Evolutionary conservation across 2,329 filamentous ascomycete species (phyloP).

Genomic region (Cercospora zeae-maydis): DNA sequence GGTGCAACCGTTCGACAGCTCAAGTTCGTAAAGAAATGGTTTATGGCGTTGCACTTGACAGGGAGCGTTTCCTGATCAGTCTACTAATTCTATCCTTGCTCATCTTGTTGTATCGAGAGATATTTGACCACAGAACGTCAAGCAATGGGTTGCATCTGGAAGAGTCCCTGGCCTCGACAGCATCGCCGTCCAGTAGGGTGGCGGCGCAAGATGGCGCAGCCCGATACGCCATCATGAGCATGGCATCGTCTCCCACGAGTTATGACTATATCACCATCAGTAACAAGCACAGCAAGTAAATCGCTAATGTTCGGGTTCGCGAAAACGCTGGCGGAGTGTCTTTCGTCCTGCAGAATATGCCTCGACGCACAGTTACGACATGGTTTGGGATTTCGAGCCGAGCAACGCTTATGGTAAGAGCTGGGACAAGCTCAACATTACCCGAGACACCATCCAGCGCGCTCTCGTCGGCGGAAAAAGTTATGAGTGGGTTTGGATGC

Average conservation of each 20-base stretch:
- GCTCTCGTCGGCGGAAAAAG: constrained; percentile 29
- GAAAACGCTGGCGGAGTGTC: neutral
- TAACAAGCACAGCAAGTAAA: constrained; percentile 11
- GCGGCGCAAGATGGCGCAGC: neutral
- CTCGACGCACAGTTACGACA: constrained; percentile 40
- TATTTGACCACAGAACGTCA: neutral
- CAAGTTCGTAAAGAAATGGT: neutral
- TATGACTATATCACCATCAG: constrained; percentile 17
- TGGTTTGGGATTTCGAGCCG: constrained; percentile 41
- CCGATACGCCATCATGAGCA: constrained; percentile 16
- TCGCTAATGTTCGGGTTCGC: neutral
- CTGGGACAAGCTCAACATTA: constrained; percentile 42
- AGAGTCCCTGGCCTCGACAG: neutral
- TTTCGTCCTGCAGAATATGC: constrained; percentile 29
- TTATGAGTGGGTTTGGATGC: constrained; percentile 44
- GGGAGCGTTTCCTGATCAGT: neutral
- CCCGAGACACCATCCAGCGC: constrained; percentile 2
- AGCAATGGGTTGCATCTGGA: neutral
- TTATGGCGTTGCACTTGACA: neutral
- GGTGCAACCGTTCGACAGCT: neutral
- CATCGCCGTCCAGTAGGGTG: neutral
- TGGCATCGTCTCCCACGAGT: constrained; percentile 11
- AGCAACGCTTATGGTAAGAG: constrained; percentile 33
- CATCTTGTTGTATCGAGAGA: neutral
- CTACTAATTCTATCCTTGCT: neutral